These are phyloP conservation scores for Pseudogymnoascus destructans DNA, from an alignment of 2,329 filamentous ascomycete species.

Conservation along the genomic window DNA sequence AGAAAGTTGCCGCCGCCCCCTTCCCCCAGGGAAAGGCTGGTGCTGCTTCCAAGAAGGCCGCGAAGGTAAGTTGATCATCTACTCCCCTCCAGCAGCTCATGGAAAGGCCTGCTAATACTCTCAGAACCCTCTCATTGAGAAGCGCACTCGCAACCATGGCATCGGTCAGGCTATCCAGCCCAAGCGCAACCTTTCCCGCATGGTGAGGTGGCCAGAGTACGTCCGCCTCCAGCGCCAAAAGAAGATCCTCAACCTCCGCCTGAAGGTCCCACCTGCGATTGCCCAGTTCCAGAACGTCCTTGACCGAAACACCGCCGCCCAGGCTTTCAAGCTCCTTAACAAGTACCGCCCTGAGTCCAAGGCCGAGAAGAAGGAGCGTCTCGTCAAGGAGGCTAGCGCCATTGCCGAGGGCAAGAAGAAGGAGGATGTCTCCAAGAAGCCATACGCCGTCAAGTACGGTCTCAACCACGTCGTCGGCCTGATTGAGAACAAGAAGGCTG, in stretches of 20 bases:
- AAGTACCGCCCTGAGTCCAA: constrained; percentile 99
- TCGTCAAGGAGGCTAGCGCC: constrained; percentile 94
- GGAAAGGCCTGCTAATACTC: constrained; percentile 4
- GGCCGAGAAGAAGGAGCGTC: constrained; percentile 99
- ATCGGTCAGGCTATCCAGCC: constrained; percentile 99
- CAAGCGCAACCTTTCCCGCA: constrained; percentile 85
- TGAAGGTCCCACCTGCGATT: constrained; percentile 96
- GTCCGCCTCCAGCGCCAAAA: constrained; percentile 76
- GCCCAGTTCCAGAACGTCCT: constrained; percentile 97
- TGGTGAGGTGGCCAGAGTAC: constrained; percentile 99
- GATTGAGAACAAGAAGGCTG: constrained; percentile 99
- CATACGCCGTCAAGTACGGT: constrained; percentile 98
- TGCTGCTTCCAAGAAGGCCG: constrained; percentile 70
- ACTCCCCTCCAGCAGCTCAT: constrained; percentile 4
- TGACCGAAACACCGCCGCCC: constrained; percentile 90
- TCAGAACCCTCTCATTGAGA: constrained; percentile 98
- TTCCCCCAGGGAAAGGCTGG: constrained; percentile 90
- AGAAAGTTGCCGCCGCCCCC: constrained; percentile 95
- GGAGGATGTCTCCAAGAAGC: constrained; percentile 99
- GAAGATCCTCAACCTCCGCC: constrained; percentile 94
- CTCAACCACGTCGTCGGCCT: constrained; percentile 98
- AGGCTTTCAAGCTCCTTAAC: constrained; percentile 98
- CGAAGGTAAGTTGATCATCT: constrained; percentile 62
- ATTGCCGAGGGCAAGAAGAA: constrained; percentile 99
- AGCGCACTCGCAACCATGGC: constrained; percentile 92